Base-by-base conservation (phyloP, 208 protist genomes). In the Leptomonas seymouri region DNA sequence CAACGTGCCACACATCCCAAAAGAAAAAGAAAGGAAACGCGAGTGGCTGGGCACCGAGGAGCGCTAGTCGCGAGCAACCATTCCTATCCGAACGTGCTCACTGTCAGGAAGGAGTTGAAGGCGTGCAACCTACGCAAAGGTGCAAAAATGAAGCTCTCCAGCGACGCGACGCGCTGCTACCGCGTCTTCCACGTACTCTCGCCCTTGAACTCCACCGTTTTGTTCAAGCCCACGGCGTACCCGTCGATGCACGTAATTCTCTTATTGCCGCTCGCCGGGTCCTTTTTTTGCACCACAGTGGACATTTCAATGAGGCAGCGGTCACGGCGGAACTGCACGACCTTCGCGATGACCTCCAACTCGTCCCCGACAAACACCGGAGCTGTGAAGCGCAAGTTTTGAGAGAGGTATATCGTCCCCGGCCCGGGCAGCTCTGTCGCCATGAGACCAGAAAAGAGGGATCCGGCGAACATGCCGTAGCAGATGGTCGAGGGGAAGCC, bases 331-430 rank as follows among this genome's bases (percentile, higher is more conserved):
- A 94, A 97, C 61, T 92, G 78, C 0, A 69, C 87, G 9, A 96
- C 74, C 53, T 82, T 78, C 9, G 94, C 85, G 8, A 71, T 68
- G 21, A 92, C 84, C 51, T 87, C 81, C 16, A 97, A 75, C 44
- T 91, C 82, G 45, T 97, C 89, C 8, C 87, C 88, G 0, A 91
- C 85, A 68, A 96, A 90, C 12, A 96, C 67, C 15, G 93, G 93
- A 11, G 79, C 80, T 0, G 78, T 50, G 59, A 96, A 97, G 21
- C 67, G 69, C 23, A 96, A 73, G 31, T 74, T 86, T 65, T 97
- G 93, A n/a, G 82, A 93, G 20, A 97, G 51, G 57, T 96, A 97
- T 27, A 97, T 79, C 8, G 91, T 93, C 39, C 91, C 83, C 15
- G 87, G 84, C 0, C 93, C 93, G 12, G 91, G 93, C 18, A 97